Evolutionary conservation across 306 rosid species (phyloP).

Genomic region (Citrullus mucosospermus): DNA sequence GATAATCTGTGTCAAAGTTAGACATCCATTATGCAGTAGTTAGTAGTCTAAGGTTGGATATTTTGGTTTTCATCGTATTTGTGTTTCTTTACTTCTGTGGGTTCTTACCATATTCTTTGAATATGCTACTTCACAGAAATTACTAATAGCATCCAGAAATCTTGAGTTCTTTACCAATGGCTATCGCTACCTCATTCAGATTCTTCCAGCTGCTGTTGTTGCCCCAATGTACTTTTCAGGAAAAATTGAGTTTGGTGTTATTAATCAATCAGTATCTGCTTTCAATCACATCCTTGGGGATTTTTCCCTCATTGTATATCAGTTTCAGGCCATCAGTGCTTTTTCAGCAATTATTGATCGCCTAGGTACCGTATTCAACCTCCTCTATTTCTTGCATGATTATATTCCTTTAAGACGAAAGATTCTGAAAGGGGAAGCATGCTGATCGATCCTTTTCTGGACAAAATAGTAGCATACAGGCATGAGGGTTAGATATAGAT

Average conservation of each 20-base stretch:
- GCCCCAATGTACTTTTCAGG: slow-evolving; percentile 97
- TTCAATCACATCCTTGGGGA: slow-evolving; percentile 91
- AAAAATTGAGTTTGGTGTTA: slow-evolving; percentile 93
- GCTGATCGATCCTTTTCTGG: neutral
- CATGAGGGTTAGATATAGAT: neutral
- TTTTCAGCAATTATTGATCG: slow-evolving; percentile 95
- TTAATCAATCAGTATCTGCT: slow-evolving; percentile 94
- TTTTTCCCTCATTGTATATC: slow-evolving; percentile 82
- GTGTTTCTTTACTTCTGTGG: neutral
- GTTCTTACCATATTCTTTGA: neutral
- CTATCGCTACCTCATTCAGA: slow-evolving; percentile 80
- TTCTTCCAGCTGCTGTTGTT: slow-evolving; percentile 97
- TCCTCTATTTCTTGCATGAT: slow-evolving; percentile 7
- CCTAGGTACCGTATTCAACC: slow-evolving; percentile 45
- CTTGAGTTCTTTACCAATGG: slow-evolving; percentile 90
- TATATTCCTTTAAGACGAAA: slow-evolving; percentile 3
- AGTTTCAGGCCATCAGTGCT: slow-evolving; percentile 86
- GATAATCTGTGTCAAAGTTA: neutral
- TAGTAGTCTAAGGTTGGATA: neutral
- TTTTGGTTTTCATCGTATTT: neutral
- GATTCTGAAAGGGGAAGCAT: neutral
- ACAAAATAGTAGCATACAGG: neutral
- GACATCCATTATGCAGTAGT: neutral
- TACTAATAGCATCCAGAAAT: slow-evolving; percentile 86
- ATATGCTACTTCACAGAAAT: slow-evolving; percentile 38